Evolutionary conservation across 2,329 filamentous ascomycete genomes (phyloP).

Genomic region (Magnaporthales sp.): DNA sequence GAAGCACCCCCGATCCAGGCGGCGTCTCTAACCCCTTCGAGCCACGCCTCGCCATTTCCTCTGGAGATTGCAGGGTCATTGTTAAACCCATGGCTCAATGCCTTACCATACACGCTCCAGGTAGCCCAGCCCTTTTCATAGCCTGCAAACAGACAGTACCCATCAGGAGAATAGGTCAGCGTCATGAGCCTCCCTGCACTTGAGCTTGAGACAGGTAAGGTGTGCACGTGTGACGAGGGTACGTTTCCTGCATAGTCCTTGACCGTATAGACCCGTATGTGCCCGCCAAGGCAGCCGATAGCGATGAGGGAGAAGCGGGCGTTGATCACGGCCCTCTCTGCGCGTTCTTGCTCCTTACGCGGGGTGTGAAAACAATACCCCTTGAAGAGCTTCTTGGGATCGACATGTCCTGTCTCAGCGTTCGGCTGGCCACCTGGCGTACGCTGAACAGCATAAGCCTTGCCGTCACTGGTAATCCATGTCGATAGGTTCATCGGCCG

Average conservation of each 20-base stretch:
- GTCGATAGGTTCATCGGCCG: constrained; percentile 92
- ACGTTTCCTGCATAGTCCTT: constrained; percentile 93
- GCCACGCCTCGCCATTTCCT: constrained; percentile 71
- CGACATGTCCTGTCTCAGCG: constrained; percentile 32
- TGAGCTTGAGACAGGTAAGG: constrained; percentile 55
- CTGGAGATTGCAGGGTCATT: constrained; percentile 55
- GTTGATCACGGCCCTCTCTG: constrained; percentile 75
- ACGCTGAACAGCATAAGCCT: constrained; percentile 84
- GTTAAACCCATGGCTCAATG: constrained; percentile 75
- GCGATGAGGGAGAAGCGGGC: constrained; percentile 91
- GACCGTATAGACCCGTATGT: constrained; percentile 82
- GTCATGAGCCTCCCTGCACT: constrained; percentile 65
- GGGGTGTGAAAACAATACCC: constrained; percentile 87
- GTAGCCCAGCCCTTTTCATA: constrained; percentile 90
- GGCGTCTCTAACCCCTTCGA: constrained; percentile 68
- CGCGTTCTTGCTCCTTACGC: constrained; percentile 46
- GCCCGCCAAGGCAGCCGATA: constrained; percentile 71
- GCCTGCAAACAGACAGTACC: constrained; percentile 90
- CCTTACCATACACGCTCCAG: constrained; percentile 96
- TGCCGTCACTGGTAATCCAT: constrained; percentile 84
- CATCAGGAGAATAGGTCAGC: constrained; percentile 84
- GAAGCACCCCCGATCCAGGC: constrained; percentile 85
- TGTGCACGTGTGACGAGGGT: constrained; percentile 72
- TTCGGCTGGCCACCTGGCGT: constrained; percentile 31
- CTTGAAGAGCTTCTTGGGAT: constrained; percentile 65